Evolutionary conservation across 306 rosid species (phyloP), one percentile per base, ranked within the genome.

Genomic region (Quercus berberidifolia): DNA sequence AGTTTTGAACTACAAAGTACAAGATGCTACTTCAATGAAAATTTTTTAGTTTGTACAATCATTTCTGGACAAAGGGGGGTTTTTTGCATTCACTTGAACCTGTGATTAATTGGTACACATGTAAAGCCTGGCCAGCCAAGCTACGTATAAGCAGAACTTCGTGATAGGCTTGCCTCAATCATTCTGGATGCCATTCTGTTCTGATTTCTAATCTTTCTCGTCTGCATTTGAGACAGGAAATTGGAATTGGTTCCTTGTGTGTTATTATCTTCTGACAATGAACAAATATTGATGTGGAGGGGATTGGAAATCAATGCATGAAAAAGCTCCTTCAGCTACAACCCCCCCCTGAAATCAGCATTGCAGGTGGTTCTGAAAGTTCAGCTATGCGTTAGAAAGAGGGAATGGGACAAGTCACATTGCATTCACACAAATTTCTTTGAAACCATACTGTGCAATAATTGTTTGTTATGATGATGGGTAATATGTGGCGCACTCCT

Each of bases 221-320:
- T 78, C 73, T 79, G 56, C 79, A 60, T 52, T 77, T 80, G 46
- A 5, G 46, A 49, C 91, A 93, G 98, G 99, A 93, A 79, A 31
- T 31, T 31, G 35, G 35, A 31, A 31, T 85, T 93, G 96, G 98
- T 95, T 86, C 99, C 98, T 80, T 95, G 96, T 79, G 99, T 93
- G 76, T 84, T 95, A 49, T 80, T 93, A 69, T 95, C 99, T 63
- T 95, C 91, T 80, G 98, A 95, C 23, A 86, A 90, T 83, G 96
- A 90, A 86, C 89, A 90, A 74, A 82, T 95, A 84, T 31, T 93
- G 88, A 89, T 93, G 89, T 90, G 97, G 96, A 87, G 97, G 84
- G 97, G 99, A 88, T 74, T 90, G 97, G 96, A 89, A 84, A 81
- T 75, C 97, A 71, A 86, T 25, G 87, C 81, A 78, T 80, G 86